Conservation (phyloP, 805 yeast species). For the Saccharomyces paradoxus region DNA sequence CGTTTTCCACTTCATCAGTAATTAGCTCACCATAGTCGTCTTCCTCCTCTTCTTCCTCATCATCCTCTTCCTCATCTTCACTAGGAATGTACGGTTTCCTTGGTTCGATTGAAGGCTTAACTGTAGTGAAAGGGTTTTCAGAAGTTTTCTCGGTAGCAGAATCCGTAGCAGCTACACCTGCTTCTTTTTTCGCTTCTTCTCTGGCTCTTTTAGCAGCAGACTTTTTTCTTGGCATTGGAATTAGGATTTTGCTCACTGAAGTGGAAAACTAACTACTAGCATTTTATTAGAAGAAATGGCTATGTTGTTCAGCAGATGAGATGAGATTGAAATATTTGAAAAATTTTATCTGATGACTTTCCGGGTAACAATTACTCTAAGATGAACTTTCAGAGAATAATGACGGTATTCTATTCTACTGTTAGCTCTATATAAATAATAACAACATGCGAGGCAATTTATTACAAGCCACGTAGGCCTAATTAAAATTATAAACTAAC, state of each 20-base stretch:
- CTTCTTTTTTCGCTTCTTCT: constrained; percentile 32
- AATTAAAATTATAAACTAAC: not conserved
- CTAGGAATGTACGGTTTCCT: constrained; percentile 1
- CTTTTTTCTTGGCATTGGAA: constrained; percentile 77
- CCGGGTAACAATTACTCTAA: not conserved
- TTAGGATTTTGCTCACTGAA: not conserved
- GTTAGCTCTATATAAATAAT: not conserved
- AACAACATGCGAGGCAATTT: not conserved
- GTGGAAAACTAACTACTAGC: not conserved
- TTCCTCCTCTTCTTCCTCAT: constrained; percentile 50
- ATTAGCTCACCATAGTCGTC: constrained; percentile 86
- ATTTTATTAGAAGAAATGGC: not conserved
- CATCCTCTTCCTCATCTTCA: constrained; percentile 23
- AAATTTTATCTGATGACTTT: not conserved
- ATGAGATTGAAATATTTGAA: constrained; percentile 5
- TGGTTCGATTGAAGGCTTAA: constrained; percentile 6
- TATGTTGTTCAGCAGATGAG: not conserved
- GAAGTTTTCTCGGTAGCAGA: constrained; percentile 15
- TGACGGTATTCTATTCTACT: not conserved
- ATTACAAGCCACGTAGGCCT: not conserved
- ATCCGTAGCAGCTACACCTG: not conserved
- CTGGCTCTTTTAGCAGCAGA: constrained; percentile 69
- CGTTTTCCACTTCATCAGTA: constrained; percentile 77
- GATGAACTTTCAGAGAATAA: not conserved
- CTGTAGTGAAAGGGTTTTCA: constrained; percentile 5